Conservation (phyloP, 208 protist species). For the Borovskyia barvae region DNA sequence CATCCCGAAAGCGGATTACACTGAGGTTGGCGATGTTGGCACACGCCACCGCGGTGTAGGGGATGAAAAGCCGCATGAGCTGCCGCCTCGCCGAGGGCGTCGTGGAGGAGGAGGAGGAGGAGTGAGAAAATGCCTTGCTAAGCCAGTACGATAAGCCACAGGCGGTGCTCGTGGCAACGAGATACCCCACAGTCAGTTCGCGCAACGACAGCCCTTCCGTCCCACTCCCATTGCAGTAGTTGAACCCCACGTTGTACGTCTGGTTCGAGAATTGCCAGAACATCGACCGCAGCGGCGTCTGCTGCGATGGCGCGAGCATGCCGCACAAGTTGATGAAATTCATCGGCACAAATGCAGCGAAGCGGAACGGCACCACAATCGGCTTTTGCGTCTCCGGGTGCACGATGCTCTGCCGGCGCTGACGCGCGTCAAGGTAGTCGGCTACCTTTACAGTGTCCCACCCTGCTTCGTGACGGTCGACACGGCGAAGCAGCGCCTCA, state of each 20-base stretch:
- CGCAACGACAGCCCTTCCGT: conserved; percentile 55
- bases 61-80: conserved; percentile 44
- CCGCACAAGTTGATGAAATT: conserved; percentile 84
- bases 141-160: conserved; percentile 22
- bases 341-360: conserved; percentile 87
- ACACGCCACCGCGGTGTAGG: conserved; percentile 75
- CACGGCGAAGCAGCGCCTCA: conserved; percentile 28
- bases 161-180: conserved; percentile 21
- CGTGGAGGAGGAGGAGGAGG: conserved; percentile 12
- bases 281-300: conserved; percentile 52
- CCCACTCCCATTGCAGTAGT: conserved; percentile 90
- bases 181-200: conserved; percentile 41
- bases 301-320: conserved; percentile 71
- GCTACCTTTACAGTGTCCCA: conserved; percentile 29
- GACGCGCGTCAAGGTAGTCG: conserved; percentile 40
- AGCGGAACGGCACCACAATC: conserved; percentile 79
- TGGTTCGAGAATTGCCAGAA: conserved; percentile 91
- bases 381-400: conserved; percentile 79
- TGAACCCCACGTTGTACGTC: conserved; percentile 91
- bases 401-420: conserved; percentile 53
- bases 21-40: conserved; percentile 79
- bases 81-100: background rate
- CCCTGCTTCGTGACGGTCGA: conserved; percentile 16
- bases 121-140: conserved; percentile 11
- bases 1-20: conserved; percentile 76